A percentile compares a stretch with the other conserved stretches of the same genome.
Conservation (phyloP, 345 rosid genomes). For the Euphorbia lathyris region DNA sequence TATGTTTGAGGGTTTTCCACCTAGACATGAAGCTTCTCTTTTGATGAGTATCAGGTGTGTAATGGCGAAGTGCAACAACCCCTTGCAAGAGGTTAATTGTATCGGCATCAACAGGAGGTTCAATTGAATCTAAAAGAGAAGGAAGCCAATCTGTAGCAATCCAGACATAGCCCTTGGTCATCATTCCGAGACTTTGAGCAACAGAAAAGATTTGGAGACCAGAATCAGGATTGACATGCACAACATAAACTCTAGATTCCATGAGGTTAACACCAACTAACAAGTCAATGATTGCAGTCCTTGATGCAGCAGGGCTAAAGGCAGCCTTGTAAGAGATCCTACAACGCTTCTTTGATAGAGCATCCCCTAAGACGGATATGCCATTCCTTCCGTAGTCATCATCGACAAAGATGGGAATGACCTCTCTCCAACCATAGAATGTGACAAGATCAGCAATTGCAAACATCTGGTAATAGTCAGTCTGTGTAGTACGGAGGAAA, state of each 20-base stretch:
- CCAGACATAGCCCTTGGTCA: conserved; percentile 76
- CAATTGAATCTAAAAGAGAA: conserved; percentile 61
- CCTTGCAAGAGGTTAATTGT: conserved; percentile 73
- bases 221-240: conserved; percentile 84
- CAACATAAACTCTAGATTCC: conserved; percentile 89
- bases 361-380: conserved; percentile 69
- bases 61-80: conserved; percentile 79
- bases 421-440: conserved; percentile 72
- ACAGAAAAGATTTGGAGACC: conserved; percentile 63
- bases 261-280: conserved; percentile 53
- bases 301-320: conserved; percentile 52
- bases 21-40: conserved; percentile 46
- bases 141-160: conserved; percentile 95
- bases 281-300: conserved; percentile 45
- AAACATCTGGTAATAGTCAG: conserved; percentile 74
- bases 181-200: conserved; percentile 75
- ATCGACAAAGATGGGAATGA: conserved; percentile 75
- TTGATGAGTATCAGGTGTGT: conserved; percentile 59
- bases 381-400: conserved; percentile 92
- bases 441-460: conserved; percentile 73
- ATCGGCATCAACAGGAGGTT: conserved; percentile 37
- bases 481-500: conserved; percentile 58
- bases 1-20: conserved; percentile 52
- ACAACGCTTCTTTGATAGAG: conserved; percentile 63
- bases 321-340: conserved; percentile 76